A percentile compares a stretch with the other conserved stretches of the same genome.
phyloP scores from a whole-genome alignment of 768 basidiomycete species.

The Baorangia bicolor region DNA sequence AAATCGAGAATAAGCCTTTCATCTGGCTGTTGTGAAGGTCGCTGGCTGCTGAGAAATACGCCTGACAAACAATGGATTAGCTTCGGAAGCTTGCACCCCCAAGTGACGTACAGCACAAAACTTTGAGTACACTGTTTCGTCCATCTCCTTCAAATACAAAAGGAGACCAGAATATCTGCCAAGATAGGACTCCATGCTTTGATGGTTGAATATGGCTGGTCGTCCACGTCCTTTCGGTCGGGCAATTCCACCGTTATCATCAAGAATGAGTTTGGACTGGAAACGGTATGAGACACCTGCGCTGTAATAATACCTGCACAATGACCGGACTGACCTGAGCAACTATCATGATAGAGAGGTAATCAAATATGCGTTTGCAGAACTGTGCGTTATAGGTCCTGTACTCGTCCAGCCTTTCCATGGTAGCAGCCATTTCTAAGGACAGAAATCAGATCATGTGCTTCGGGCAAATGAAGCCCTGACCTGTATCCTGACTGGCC shows the following conservation, averaged over 20 bases:
- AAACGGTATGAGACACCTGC: conserved; percentile 7
- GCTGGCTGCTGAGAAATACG: conserved; percentile 86
- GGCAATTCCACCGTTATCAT: conserved; percentile 58
- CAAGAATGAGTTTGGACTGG: conserved; percentile 68
- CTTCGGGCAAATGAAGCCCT: not conserved
- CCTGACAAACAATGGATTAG: conserved; percentile 44
- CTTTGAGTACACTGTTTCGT: conserved; percentile 82
- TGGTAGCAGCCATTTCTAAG: conserved; percentile 93
- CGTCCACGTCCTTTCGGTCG: conserved; percentile 42
- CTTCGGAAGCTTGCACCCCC: not conserved
- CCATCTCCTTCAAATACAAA: conserved; percentile 95
- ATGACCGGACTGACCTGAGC: conserved; percentile 62
- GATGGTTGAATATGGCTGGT: conserved; percentile 59
- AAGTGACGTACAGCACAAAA: conserved; percentile 76
- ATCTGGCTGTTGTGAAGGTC: conserved; percentile 81
- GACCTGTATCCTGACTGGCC: conserved; percentile 86
- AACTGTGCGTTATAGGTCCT: conserved; percentile 88
- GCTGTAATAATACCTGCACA: not conserved
- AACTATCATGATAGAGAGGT: conserved; percentile 86
- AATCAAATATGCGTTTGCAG: conserved; percentile 89
- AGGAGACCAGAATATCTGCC: conserved; percentile 88
- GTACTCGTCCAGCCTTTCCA: conserved; percentile 91
- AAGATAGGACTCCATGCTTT: conserved; percentile 75
- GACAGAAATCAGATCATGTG: conserved; percentile 4
- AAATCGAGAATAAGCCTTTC: conserved; percentile 62